Conservation (phyloP, 2,329 filamentous ascomycete genomes). For the Dendryphion nanum region DNA sequence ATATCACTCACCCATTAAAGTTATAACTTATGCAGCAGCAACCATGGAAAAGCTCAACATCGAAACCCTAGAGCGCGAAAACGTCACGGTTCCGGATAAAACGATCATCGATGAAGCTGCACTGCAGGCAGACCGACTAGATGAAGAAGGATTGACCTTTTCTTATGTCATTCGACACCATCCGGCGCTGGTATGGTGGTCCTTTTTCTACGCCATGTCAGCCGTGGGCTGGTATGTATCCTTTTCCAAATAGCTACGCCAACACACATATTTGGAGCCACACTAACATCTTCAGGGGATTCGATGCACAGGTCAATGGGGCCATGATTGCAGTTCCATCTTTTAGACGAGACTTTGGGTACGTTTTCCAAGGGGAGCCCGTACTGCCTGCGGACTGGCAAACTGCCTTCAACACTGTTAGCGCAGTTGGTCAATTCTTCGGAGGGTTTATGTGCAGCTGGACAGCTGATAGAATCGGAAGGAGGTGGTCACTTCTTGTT, state of each 20-base stretch:
- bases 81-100: neutral
- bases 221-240: slow-evolving; percentile 12
- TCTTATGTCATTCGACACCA: slow-evolving; percentile 7
- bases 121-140: slow-evolving; percentile 3
- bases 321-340: slow-evolving; percentile 58
- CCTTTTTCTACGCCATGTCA: slow-evolving; percentile 12
- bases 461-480: slow-evolving; percentile 36
- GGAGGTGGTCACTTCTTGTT: slow-evolving; percentile 14
- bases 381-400: slow-evolving; percentile 47
- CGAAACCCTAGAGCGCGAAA: neutral
- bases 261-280: neutral
- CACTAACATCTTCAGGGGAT: slow-evolving; percentile 31
- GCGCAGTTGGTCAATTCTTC: slow-evolving; percentile 57
- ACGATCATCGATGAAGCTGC: slow-evolving; percentile 1
- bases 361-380: slow-evolving; percentile 32
- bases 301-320: slow-evolving; percentile 63
- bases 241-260: neutral
- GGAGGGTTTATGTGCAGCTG: slow-evolving; percentile 47
- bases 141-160: slow-evolving; percentile 10
- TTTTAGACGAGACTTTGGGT: slow-evolving; percentile 48
- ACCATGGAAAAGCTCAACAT: neutral
- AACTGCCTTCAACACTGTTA: slow-evolving; percentile 54
- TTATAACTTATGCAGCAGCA: too few relatives aligned
- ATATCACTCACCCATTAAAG: too few relatives aligned
- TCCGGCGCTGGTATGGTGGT: slow-evolving; percentile 11